Evolutionary conservation across 177 flowering plant genomes (phyloP).

Genomic region (Vitis hybrid): DNA sequence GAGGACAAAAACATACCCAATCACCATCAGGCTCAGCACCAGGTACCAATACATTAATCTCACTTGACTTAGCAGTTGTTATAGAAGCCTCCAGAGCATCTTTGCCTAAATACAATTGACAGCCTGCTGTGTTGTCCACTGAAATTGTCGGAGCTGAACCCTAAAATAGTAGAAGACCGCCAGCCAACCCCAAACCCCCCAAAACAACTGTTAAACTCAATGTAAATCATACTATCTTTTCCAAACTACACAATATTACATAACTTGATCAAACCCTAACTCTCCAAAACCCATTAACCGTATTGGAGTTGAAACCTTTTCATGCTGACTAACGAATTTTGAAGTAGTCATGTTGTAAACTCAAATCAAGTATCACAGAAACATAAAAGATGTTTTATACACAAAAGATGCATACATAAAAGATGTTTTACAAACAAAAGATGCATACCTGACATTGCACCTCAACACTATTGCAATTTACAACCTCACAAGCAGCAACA

Average conservation of each 20-base stretch:
- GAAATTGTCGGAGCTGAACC: constrained; percentile 91
- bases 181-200: background rate
- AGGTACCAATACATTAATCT: constrained; percentile 79
- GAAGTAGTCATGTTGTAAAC: background rate
- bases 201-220: background rate
- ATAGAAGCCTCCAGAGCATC: constrained; percentile 68
- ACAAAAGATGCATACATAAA: constrained; percentile 17
- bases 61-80: constrained; percentile 89
- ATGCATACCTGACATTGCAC: constrained; percentile 90
- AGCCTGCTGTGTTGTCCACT: constrained; percentile 79
- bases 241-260: background rate
- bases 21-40: constrained; percentile 58
- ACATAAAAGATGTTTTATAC: background rate
- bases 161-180: constrained; percentile 28
- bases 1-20: constrained; percentile 51
- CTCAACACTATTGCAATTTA: constrained; percentile 93
- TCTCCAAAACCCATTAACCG: background rate
- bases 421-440: background rate
- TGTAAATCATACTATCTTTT: background rate
- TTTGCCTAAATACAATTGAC: constrained; percentile 78
- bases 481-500: constrained; percentile 97
- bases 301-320: background rate
- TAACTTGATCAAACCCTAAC: background rate
- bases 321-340: background rate
- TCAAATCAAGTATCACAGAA: no score